A percentile compares a stretch with the other conserved stretches of the same genome.
These are phyloP conservation scores for Rhypophila decipiens DNA, from an alignment of 495 filamentous ascomycete genomes.

Conservation along the genomic window DNA sequence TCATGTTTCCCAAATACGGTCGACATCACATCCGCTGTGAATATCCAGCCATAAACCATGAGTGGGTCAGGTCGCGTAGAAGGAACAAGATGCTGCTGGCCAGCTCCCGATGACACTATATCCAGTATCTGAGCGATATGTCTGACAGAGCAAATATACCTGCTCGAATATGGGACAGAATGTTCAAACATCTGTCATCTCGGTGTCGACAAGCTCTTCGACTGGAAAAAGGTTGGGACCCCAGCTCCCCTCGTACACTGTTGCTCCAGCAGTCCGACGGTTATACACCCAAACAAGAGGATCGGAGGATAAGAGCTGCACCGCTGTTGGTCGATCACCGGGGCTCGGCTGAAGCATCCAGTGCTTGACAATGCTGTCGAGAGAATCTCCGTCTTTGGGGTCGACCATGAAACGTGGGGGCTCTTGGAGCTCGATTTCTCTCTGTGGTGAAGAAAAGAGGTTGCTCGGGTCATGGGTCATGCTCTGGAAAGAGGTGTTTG, in stretches of 20 bases:
- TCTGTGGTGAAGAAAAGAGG: slow-evolving; percentile 43
- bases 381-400: slow-evolving; percentile 55
- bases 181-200: slow-evolving; percentile 42
- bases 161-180: slow-evolving; percentile 13
- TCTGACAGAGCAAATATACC: slow-evolving; percentile 9
- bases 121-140: slow-evolving; percentile 31
- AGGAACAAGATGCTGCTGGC: slow-evolving; percentile 25
- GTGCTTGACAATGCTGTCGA: slow-evolving; percentile 78
- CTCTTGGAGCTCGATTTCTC: slow-evolving; percentile 60
- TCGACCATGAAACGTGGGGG: slow-evolving; percentile 86
- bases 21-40: slow-evolving; percentile 23
- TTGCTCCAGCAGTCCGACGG: slow-evolving; percentile 76
- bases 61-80: slow-evolving; percentile 18
- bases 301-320: slow-evolving; percentile 60
- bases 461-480: slow-evolving; percentile 28
- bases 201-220: slow-evolving; percentile 31
- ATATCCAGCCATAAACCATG: slow-evolving; percentile 26
- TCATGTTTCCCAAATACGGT: slow-evolving; percentile 21
- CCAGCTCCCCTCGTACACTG: slow-evolving; percentile 92
- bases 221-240: slow-evolving; percentile 50
- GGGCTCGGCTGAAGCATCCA: slow-evolving; percentile 83
- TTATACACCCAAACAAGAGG: slow-evolving; percentile 69
- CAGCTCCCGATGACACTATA: slow-evolving; percentile 22
- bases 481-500: slow-evolving; percentile 18
- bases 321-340: slow-evolving; percentile 62